Base-by-base conservation (phyloP, 805 yeast species). In the Candida nonsorbophila region DNA sequence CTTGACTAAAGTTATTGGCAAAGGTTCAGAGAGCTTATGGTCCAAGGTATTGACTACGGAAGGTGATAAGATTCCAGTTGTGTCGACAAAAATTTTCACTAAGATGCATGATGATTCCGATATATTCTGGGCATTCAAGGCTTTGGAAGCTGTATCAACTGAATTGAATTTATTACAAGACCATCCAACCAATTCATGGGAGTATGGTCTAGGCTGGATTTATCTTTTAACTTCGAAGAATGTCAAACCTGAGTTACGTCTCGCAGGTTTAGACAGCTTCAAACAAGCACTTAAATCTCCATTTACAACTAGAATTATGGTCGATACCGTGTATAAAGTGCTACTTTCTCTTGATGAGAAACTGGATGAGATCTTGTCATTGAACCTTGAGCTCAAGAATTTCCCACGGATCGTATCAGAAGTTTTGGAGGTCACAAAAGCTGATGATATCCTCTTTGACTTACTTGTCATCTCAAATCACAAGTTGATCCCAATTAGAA, bases 101-200 rank as follows among this genome's bases (percentile, higher is more conserved):
- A 80, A 80, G 39, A 52, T 79, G 20, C 23, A 53, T 0, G 39
- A 68, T 3, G 54, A 48, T 1, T 58, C 50, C 5, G 83, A 77
- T 36, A 69, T 62, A 26, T 32, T 40, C 7, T 79, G 84, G 85
- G 72, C 66, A 37, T 51, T 68, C 6, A 49, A 60, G 25, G 70
- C 81, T 1, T 48, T 79, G 22, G 41, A 38, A 8, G 44, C 67
- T 0, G 34, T 66, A 3, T 38, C 63, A 4, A 24, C 32, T 1
- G 26, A 23, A 34, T 3, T 21, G 29, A 3, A 28, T 40, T 12
- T 32, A 29, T 11, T 41, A 43, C 44, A 47, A 3, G 17, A 40
- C 9, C 43, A 20, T n/a, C n/a, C n/a, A n/a, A n/a, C n/a, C n/a
- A n/a, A n/a, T n/a, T n/a, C 45, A 13, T 26, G 25, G 9, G 44